These are phyloP conservation scores for Climacium dendroides DNA, from an alignment of 225 moss, liverwort and hornwort species.

Conservation along the genomic window DNA sequence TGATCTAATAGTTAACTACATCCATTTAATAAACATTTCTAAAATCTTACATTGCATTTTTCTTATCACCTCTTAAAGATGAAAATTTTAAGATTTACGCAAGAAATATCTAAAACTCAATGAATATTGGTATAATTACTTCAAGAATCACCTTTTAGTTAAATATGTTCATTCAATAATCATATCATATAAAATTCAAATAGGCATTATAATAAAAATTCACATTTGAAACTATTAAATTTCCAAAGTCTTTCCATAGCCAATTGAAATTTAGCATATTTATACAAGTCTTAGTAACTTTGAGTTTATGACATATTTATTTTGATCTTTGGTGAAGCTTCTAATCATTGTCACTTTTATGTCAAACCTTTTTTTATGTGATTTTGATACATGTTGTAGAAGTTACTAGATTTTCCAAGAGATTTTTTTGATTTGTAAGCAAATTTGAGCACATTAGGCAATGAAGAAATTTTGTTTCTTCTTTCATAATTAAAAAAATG, in stretches of 20 bases:
- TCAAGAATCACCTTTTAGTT: neutral
- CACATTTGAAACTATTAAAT: neutral
- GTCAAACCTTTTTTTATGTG: neutral
- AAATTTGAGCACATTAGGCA: neutral
- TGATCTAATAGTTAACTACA: neutral
- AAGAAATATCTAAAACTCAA: neutral
- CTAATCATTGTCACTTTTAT: neutral
- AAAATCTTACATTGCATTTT: neutral
- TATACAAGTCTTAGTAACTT: neutral
- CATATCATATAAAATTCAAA: neutral
- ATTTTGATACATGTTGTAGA: neutral
- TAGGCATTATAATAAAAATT: neutral
- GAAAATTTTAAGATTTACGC: neutral
- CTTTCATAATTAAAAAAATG: neutral
- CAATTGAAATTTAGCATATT: neutral
- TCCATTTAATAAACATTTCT: neutral
- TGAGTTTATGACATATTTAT: neutral
- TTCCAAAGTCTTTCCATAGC: neutral
- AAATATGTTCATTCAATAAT: too few relatives aligned
- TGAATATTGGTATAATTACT: too few relatives aligned
- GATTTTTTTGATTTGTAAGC: neutral
- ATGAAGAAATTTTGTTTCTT: neutral
- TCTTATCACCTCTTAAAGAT: neutral
- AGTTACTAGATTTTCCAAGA: neutral
- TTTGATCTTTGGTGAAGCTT: neutral